Base-by-base conservation (phyloP, 2,329 filamentous ascomycete species). In the Colletotrichum lindemuthianum region DNA sequence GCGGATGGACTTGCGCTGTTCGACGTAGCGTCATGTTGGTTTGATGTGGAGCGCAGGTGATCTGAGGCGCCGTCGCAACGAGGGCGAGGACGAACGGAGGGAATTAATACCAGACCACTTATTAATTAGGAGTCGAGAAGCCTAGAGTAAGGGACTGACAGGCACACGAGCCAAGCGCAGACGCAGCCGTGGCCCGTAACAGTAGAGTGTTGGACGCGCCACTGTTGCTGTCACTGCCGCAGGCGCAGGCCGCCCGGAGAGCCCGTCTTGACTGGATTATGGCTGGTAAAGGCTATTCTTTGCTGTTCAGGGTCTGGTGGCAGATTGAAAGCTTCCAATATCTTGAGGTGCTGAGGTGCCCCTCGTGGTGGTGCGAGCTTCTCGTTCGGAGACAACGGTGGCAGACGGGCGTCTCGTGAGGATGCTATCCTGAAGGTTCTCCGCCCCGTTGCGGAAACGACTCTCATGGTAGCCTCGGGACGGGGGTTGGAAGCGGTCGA, bases 161-260 rank as follows among this genome's bases (percentile, higher is more conserved):
- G 45, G 16, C 43, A 48, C 41, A 47, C 39, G 41, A 56, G 55
- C 44, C 60, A 64, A 54, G 49, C 55, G 36, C 58, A 60, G 49
- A 24, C 57, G 41, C 57, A 59, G 57, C 40, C 15, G 15, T 16
- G 43, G 43, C 43, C 7, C 13, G 13, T n/a, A 11, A 44, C 41
- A 44, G 24, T 40, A 32, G 16, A 24, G 36, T 53, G 37, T 45
- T 55, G 36, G 52, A 55, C 52, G 52, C 52, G 52, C 40, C 45
- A 41, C 40, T 24, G 40, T 45, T 40, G 40, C 34, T n/a, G 32
- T 37, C 39, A 54, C 39, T 12, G 48, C 15, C 43, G 39, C 45
- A 60, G 37, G 60, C 61, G 52, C 58, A 63, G 59, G 58, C 58
- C 63, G 56, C n/a, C 50, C 63, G 63, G 61, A 32, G 51, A 51